Conservation (phyloP, 345 rosid species). For the Isatis tinctoria region DNA sequence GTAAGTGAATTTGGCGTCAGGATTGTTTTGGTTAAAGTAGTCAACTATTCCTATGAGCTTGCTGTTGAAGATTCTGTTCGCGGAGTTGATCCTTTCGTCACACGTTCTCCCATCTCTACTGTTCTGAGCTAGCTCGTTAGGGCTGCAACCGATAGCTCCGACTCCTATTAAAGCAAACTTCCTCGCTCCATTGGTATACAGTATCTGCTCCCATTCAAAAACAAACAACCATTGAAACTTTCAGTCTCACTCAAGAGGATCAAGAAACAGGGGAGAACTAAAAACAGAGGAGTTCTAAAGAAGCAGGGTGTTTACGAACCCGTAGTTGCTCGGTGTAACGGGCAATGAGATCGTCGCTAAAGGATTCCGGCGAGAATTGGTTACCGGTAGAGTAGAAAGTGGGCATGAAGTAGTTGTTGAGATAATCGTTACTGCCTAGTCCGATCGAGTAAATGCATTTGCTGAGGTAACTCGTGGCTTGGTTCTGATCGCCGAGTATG, state of each 20-base stretch:
- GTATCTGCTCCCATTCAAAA: conserved; percentile 31
- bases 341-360: conserved; percentile 48
- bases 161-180: conserved; percentile 73
- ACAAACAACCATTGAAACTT: not conserved
- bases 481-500: conserved; percentile 51
- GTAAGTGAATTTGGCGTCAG: conserved; percentile 66
- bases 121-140: conserved; percentile 67
- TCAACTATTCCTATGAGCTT: conserved; percentile 64
- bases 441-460: conserved; percentile 71
- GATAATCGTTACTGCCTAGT: conserved; percentile 92
- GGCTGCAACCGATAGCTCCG: conserved; percentile 90
- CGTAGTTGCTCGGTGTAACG: conserved; percentile 60
- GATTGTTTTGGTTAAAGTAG: conserved; percentile 48
- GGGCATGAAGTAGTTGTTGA: conserved; percentile 95
- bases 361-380: conserved; percentile 57
- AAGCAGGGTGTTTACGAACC: conserved; percentile 33
- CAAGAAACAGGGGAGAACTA: too few relatives aligned
- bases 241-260: not conserved
- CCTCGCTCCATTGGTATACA: conserved; percentile 82
- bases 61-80: conserved; percentile 71
- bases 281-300: not conserved
- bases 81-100: conserved; percentile 53
- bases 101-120: conserved; percentile 72
- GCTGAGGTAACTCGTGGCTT: conserved; percentile 55
- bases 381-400: conserved; percentile 46